These are phyloP conservation scores for Balakata baccata DNA, from an alignment of 345 rosid species.

Conservation along the genomic window DNA sequence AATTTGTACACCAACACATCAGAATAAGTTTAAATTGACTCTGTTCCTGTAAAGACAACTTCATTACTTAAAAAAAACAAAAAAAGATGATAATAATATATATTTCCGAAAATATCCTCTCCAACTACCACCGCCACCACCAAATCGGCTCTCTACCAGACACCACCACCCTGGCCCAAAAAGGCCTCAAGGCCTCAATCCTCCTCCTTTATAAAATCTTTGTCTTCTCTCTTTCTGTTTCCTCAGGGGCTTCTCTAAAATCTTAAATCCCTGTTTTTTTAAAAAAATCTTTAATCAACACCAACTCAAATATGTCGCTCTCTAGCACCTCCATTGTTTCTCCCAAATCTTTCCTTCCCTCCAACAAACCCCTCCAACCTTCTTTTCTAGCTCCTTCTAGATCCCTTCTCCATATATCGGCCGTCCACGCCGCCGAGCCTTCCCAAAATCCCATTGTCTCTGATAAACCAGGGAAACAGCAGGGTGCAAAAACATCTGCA, in stretches of 20 bases:
- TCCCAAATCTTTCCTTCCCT: conserved; percentile 11
- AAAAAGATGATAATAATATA: neutral
- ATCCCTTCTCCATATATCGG: conserved; percentile 17
- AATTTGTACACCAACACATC: neutral
- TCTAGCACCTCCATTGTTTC: conserved; percentile 18
- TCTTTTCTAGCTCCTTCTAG: neutral
- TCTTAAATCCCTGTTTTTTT: neutral
- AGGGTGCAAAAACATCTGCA: too few species aligned
- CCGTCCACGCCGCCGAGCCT: conserved; percentile 24
- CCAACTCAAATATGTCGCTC: conserved; percentile 5
- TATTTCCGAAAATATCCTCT: neutral
- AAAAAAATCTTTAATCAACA: neutral
- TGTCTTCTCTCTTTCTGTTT: neutral
- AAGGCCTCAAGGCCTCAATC: too few species aligned
- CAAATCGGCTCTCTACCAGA: neutral
- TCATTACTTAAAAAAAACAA: neutral
- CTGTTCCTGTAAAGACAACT: neutral
- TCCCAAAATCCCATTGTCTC: conserved; percentile 15
- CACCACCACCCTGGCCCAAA: neutral
- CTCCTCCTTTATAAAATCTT: neutral
- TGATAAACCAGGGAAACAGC: conserved; percentile 7
- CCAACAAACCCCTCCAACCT: neutral
- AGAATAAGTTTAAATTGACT: neutral
- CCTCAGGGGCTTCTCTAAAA: conserved; percentile 1
- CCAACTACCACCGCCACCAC: neutral